Evolutionary conservation across 805 yeast genomes (phyloP).

Genomic region (Saccharomycopsis selenospora): DNA sequence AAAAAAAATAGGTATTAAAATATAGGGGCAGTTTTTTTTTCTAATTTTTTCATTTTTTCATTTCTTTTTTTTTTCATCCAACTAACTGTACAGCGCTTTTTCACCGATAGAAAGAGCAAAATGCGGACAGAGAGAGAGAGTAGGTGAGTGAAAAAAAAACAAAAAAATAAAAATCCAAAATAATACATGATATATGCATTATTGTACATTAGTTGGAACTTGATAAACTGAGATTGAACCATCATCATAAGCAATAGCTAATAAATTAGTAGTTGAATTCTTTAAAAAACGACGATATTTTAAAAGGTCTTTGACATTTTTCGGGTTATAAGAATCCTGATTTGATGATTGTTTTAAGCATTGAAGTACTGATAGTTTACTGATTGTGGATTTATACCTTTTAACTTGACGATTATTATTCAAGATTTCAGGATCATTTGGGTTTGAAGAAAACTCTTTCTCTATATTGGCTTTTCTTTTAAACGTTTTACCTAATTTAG

Average conservation of each 20-base stretch:
- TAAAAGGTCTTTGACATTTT: background rate
- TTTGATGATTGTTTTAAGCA: no score
- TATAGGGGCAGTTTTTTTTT: no score
- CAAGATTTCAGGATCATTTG: slow-evolving; percentile 25
- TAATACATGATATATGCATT: no score
- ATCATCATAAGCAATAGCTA: slow-evolving; percentile 49
- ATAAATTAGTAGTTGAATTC: slow-evolving; percentile 23
- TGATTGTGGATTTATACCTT: slow-evolving; percentile 24
- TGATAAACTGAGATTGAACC: slow-evolving; percentile 42
- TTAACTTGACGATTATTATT: slow-evolving; percentile 31
- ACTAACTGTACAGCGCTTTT: no score
- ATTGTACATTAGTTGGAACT: background rate
- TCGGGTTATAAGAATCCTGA: slow-evolving; percentile 6
- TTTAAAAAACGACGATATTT: slow-evolving; percentile 25
- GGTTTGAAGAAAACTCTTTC: slow-evolving; percentile 26
- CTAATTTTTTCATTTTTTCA: background rate
- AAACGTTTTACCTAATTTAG: no score
- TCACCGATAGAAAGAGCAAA: no score
- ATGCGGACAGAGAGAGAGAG: no score
- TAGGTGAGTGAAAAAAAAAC: no score
- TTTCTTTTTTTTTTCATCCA: no score
- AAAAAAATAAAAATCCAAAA: background rate
- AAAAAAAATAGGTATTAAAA: no score
- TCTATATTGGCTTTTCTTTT: slow-evolving; percentile 19
- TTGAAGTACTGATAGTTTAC: slow-evolving; percentile 27